Conservation (phyloP, 2,329 filamentous ascomycete species). For the Ambrosiella xylebori region DNA sequence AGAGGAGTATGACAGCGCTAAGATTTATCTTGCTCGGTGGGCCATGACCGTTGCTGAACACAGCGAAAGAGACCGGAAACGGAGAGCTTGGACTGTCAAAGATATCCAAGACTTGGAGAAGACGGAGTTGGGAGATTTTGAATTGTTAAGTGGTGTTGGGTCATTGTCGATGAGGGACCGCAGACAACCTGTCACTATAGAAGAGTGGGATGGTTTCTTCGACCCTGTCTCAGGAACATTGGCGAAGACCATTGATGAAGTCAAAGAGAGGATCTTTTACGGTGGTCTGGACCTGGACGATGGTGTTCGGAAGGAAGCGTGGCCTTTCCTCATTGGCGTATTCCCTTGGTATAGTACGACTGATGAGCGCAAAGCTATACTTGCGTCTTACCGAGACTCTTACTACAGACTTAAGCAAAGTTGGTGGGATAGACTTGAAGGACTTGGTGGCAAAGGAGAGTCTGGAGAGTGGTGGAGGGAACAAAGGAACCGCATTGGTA, state of each 20-base stretch:
- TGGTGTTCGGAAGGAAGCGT: conserved; percentile 87
- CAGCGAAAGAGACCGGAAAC: conserved; percentile 69
- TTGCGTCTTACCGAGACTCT: conserved; percentile 76
- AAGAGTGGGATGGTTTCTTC: conserved; percentile 88
- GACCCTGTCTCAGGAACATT: conserved; percentile 57
- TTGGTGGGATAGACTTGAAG: conserved; percentile 91
- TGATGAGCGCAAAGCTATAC: conserved; percentile 66
- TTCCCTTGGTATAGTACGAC: conserved; percentile 82
- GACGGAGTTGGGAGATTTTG: conserved; percentile 88
- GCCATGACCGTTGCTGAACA: conserved; percentile 98
- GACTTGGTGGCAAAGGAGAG: conserved; percentile 61
- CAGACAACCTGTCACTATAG: conserved; percentile 57
- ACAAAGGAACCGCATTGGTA: conserved; percentile 84
- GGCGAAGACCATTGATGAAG: conserved; percentile 70
- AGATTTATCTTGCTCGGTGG: conserved; percentile 88
- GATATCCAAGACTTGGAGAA: conserved; percentile 90
- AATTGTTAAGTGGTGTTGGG: conserved; percentile 69
- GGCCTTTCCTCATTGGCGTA: conserved; percentile 83
- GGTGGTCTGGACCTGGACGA: conserved; percentile 79
- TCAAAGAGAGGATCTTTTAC: conserved; percentile 95
- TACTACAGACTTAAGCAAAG: conserved; percentile 85
- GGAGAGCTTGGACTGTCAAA: conserved; percentile 80
- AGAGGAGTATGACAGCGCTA: conserved; percentile 92
- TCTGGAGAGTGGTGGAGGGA: conserved; percentile 94
- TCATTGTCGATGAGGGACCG: conserved; percentile 59